Percentiles rank a stretch among this genome's conserved stretches.
Conservation (phyloP, 257 asterid species). For the Nicotiana obtusifolia region DNA sequence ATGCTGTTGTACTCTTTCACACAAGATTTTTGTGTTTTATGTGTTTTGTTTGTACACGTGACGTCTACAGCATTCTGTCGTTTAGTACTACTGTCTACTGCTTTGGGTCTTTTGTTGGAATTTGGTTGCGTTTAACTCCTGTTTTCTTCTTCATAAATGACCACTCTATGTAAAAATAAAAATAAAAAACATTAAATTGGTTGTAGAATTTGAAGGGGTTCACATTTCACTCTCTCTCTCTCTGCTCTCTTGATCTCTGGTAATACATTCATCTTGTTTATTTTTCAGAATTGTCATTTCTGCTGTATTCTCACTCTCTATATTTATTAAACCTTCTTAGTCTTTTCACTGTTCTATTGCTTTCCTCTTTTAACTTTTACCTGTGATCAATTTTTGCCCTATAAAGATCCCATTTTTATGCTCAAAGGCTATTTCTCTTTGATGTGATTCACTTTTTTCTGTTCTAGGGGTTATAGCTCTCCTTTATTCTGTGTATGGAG, state of each 20-base stretch:
- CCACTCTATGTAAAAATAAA: not conserved
- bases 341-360: not conserved
- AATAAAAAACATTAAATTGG: not conserved
- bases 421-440: not conserved
- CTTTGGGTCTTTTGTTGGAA: conserved; percentile 4
- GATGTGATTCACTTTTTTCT: not conserved
- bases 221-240: not conserved
- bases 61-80: conserved; percentile 26
- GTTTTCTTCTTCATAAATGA: conserved; percentile 6
- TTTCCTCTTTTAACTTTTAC: not conserved
- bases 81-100: conserved; percentile 13
- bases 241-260: conserved; percentile 4
- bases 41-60: conserved; percentile 33
- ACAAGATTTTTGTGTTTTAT: not conserved
- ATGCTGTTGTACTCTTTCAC: not conserved
- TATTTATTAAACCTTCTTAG: not conserved
- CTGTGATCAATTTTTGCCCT: not conserved
- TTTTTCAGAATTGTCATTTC: not conserved
- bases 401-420: not conserved
- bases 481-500: not conserved
- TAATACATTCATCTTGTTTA: not conserved
- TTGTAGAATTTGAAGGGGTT: not conserved
- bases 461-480: not conserved
- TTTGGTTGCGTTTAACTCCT: conserved; percentile 5
- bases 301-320: not conserved